These are phyloP conservation scores for Dendrobium catenatum DNA, from an alignment of 106 monocot genomes.

Conservation along the genomic window DNA sequence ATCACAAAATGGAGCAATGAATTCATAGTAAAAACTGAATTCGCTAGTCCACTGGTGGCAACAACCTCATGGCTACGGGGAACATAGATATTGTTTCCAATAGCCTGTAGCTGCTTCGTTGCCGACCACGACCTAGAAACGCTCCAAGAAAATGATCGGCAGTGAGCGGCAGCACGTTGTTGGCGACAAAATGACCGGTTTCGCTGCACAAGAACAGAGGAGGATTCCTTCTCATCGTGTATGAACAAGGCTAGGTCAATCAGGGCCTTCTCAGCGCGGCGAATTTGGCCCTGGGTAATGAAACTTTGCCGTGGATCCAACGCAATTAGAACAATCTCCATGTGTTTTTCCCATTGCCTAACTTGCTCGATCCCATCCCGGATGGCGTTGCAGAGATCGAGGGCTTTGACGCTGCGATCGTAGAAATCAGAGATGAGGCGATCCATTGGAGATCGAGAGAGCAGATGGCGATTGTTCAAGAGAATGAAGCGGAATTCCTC, in stretches of 20 bases:
- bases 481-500: constrained; percentile 52
- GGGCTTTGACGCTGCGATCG: constrained; percentile 72
- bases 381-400: constrained; percentile 87
- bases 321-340: constrained; percentile 65
- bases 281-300: not conserved
- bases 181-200: not conserved
- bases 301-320: constrained; percentile 13
- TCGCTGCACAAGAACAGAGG: not conserved
- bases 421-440: constrained; percentile 51
- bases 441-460: constrained; percentile 35
- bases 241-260: not conserved
- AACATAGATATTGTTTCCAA: constrained; percentile 32
- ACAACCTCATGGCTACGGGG: constrained; percentile 34
- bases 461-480: constrained; percentile 10
- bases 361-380: constrained; percentile 82
- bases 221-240: not conserved
- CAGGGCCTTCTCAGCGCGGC: not conserved
- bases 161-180: constrained; percentile 10
- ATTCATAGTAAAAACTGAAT: constrained; percentile 46
- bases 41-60: constrained; percentile 29
- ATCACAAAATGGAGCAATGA: constrained; percentile 42
- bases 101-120: constrained; percentile 43
- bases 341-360: constrained; percentile 48
- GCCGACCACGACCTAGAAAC: constrained; percentile 63
- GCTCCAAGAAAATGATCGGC: constrained; percentile 47